Percentiles rank a stretch among this genome's conserved stretches.
These are phyloP conservation scores for Nasturtium officinale DNA, from an alignment of 345 rosid species.

Conservation along the genomic window DNA sequence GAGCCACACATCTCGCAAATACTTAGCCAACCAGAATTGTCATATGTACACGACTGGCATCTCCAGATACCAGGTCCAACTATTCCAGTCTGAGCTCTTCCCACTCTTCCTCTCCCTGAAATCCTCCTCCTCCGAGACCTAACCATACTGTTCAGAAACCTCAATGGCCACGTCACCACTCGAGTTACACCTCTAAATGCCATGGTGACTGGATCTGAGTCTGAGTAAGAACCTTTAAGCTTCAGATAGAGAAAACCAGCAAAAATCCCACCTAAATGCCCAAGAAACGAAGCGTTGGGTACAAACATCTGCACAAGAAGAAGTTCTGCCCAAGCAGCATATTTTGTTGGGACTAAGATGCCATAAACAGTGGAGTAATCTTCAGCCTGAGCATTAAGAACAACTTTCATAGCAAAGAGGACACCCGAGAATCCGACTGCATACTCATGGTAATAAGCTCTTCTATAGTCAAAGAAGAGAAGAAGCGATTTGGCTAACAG, in stretches of 20 bases:
- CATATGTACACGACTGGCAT: slow-evolving; percentile 86
- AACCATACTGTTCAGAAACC: slow-evolving; percentile 49
- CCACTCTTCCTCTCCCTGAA: slow-evolving; percentile 75
- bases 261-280: slow-evolving; percentile 95
- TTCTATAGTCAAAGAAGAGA: slow-evolving; percentile 57
- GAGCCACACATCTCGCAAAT: slow-evolving; percentile 91
- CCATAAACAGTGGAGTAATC: slow-evolving; percentile 66
- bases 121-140: slow-evolving; percentile 48
- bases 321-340: slow-evolving; percentile 97
- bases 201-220: slow-evolving; percentile 58
- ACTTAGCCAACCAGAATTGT: slow-evolving; percentile 62
- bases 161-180: slow-evolving; percentile 63
- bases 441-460: slow-evolving; percentile 67
- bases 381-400: slow-evolving; percentile 75
- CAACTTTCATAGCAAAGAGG: slow-evolving; percentile 93
- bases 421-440: slow-evolving; percentile 91
- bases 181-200: slow-evolving; percentile 50
- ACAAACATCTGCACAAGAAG: slow-evolving; percentile 86
- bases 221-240: slow-evolving; percentile 58
- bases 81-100: slow-evolving; percentile 52
- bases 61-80: slow-evolving; percentile 63
- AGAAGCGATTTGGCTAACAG: slow-evolving; percentile 70
- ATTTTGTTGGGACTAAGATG: slow-evolving; percentile 64
- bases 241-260: slow-evolving; percentile 82
- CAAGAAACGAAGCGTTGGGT: slow-evolving; percentile 86